phyloP scores from a whole-genome alignment of 768 basidiomycete species.

The Boletales sp. region DNA sequence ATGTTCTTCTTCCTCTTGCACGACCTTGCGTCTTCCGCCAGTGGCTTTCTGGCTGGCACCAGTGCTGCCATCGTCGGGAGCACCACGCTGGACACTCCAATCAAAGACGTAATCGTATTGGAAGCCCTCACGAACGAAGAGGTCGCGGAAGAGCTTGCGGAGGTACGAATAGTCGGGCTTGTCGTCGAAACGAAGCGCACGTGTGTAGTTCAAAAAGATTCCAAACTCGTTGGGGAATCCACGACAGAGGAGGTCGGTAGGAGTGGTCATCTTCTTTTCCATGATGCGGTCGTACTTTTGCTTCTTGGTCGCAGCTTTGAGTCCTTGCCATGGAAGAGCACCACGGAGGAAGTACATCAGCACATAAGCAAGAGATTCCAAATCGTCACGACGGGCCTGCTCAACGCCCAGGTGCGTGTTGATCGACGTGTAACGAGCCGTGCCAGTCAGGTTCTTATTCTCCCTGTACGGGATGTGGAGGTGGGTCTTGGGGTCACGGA shows the following conservation, averaged over 20 bases:
- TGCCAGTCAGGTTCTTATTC: slow-evolving; percentile 99
- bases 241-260: slow-evolving; percentile 93
- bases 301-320: slow-evolving; percentile 99
- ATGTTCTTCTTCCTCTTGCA: slow-evolving; percentile 83
- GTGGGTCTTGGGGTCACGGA: slow-evolving; percentile 99
- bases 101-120: slow-evolving; percentile 99
- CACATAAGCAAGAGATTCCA: slow-evolving; percentile 97
- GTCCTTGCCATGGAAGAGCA: slow-evolving; percentile 96
- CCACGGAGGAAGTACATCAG: slow-evolving; percentile 99
- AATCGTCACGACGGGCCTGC: slow-evolving; percentile 95
- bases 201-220: slow-evolving; percentile 98
- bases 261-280: slow-evolving; percentile 99
- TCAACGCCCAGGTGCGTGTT: slow-evolving; percentile 99
- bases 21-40: slow-evolving; percentile 70
- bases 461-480: slow-evolving; percentile 99
- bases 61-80: slow-evolving; percentile 61
- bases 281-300: slow-evolving; percentile 99
- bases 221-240: slow-evolving; percentile 99
- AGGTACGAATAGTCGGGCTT: slow-evolving; percentile 99
- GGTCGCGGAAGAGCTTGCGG: slow-evolving; percentile 97
- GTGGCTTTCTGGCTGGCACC: slow-evolving; percentile 60
- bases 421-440: slow-evolving; percentile 98
- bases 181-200: slow-evolving; percentile 98
- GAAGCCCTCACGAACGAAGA: slow-evolving; percentile 95
- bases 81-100: slow-evolving; percentile 86